A percentile compares a stretch with the other conserved stretches of the same genome.
Conservation (phyloP, 2,329 filamentous ascomycete genomes). For the Trichoderma koningii region DNA sequence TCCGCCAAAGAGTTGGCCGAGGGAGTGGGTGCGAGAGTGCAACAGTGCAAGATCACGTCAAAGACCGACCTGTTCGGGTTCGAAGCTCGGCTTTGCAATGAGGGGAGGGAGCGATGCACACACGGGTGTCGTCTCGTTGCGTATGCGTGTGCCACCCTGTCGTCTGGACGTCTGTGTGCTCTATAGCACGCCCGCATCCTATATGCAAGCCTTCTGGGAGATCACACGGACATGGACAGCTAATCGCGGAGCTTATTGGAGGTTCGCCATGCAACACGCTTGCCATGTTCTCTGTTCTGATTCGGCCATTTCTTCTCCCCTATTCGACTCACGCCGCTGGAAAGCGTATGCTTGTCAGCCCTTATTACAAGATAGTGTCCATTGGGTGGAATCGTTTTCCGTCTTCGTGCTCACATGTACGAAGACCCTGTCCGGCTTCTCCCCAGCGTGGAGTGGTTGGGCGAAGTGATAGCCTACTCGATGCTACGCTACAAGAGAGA, state of each 20-base stretch:
- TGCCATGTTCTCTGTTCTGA: neutral
- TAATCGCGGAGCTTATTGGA: constrained; percentile 7
- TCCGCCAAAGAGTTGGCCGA: constrained; percentile 24
- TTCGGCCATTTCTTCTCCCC: neutral
- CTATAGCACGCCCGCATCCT: constrained; percentile 10
- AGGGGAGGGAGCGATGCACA: too few species aligned
- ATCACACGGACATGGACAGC: constrained; percentile 22
- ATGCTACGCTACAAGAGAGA: constrained; percentile 7
- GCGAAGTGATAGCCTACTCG: constrained; percentile 4
- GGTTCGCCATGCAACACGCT: neutral
- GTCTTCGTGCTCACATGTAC: neutral
- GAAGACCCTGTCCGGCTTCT: neutral
- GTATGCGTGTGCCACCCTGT: constrained; percentile 14
- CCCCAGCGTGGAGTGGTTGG: neutral
- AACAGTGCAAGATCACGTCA: neutral
- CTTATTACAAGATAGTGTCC: neutral
- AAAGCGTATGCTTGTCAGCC: neutral
- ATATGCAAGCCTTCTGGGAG: constrained; percentile 18
- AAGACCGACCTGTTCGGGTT: constrained; percentile 12
- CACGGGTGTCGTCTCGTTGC: neutral
- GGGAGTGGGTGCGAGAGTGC: neutral
- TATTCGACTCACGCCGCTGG: neutral
- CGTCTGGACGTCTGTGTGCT: constrained; percentile 4
- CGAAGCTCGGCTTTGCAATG: constrained; percentile 6
- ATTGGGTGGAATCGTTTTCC: neutral